Base-by-base conservation (phyloP, 1,284 basidiomycete species). In the Sporisorium graminicola region DNA sequence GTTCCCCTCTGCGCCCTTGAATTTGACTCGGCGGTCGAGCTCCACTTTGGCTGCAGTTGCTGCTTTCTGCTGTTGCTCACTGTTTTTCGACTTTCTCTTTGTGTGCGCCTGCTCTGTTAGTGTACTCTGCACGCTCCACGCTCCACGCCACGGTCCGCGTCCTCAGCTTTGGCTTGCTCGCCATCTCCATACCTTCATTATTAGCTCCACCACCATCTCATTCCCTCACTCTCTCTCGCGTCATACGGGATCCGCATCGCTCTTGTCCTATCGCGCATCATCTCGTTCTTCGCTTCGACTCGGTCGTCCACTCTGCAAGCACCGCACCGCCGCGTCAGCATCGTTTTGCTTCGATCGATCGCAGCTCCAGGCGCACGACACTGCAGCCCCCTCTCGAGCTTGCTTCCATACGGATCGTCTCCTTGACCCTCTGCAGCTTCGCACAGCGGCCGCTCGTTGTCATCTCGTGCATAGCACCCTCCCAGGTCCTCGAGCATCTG, bases 71-170 rank as follows among this genome's bases (percentile, higher is more conserved):
- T 52, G 31, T 33, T 16, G 20, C 16, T 40, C 13, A 10, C 50
- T 51, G 50, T 31, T 51, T n/a, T 31, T 18, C 29, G 50, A 14
- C 46, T 33, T 33, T 52, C 51, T 52, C n/a, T 52, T 20, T 52
- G 20, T 37, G 16, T 58, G 31, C 16, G 49, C 8, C 55, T 54
- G 47, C 55, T 65, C 54, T 59, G 47, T 60, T 29, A 31, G 50
- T 53, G 35, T 44, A 59, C 69, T 65, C 58, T 65, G 63, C 63
- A 65, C 69, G 54, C 60, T 63, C 58, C 57, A 69, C 66, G 66
- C 56, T 59, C 60, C 69, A 64, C 66, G 66, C 58, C 52, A 58
- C 65, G 59, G 57, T 70, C 66, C 54, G 58, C 66, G 58, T 50
- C 50, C 37, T 40, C 37, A 40, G 37, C 37, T 16, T 40, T 40